Evolutionary conservation across 306 rosid species (phyloP).

Genomic region (Rosa multiflora): DNA sequence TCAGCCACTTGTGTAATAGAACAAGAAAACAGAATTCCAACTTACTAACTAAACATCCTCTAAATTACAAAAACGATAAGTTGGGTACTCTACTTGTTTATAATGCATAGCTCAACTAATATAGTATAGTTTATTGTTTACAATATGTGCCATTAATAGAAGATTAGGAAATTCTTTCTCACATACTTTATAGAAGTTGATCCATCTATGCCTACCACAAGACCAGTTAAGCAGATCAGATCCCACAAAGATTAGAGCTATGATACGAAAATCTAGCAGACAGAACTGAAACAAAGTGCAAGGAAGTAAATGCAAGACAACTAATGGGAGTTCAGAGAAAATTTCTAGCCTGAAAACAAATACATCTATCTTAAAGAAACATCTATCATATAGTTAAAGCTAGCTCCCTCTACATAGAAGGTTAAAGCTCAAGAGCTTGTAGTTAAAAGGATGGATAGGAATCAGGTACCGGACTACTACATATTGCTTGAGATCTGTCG

Average conservation of each 20-base stretch:
- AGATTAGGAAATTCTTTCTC: too few relatives aligned
- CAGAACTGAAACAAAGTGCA: neutral
- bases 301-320: too few relatives aligned
- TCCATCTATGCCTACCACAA: neutral
- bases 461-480: neutral
- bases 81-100: too few relatives aligned
- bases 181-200: neutral
- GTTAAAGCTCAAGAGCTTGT: neutral
- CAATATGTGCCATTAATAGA: too few relatives aligned
- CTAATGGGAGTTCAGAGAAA: too few relatives aligned
- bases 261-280: neutral
- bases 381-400: neutral
- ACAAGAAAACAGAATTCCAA: neutral
- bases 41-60: neutral
- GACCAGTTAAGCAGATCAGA: neutral
- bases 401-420: neutral
- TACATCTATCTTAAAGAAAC: too few relatives aligned
- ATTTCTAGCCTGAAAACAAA: too few relatives aligned
- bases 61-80: neutral
- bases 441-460: too few relatives aligned
- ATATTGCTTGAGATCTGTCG: neutral
- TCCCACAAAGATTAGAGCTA: neutral
- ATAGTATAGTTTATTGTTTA: too few relatives aligned
- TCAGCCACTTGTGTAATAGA: neutral
- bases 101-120: neutral